A percentile compares a stretch with the other conserved stretches of the same genome.
phyloP scores from a whole-genome alignment of 2,329 filamentous ascomycete species.

The Penicillium brevicompactum region DNA sequence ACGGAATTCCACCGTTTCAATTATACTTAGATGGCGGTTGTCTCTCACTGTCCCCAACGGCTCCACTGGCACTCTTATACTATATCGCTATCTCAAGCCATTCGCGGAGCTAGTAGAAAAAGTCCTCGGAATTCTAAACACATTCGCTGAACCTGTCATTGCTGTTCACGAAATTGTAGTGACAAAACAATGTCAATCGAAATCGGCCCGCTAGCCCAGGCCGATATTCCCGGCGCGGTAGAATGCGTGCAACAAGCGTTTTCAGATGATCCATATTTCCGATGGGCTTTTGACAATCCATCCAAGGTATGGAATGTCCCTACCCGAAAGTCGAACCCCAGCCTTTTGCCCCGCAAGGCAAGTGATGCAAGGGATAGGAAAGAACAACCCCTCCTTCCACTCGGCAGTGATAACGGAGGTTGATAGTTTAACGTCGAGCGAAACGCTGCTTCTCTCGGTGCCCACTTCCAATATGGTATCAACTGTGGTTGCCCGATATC shows the following conservation, averaged over 20 bases:
- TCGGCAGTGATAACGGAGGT: conserved; percentile 10
- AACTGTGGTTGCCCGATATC: conserved; percentile 65
- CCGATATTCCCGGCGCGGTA: conserved; percentile 65
- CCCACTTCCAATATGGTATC: conserved; percentile 72
- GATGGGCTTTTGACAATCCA: conserved; percentile 64
- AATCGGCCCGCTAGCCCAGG: conserved; percentile 57
- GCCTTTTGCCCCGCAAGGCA: background rate
- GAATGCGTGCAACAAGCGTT: conserved; percentile 69
- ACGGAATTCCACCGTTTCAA: conserved; percentile 20
- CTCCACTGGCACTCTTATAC: conserved; percentile 36
- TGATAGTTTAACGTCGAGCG: conserved; percentile 60
- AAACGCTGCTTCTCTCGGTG: conserved; percentile 64
- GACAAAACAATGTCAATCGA: conserved; percentile 52
- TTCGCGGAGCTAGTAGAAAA: conserved; percentile 34
- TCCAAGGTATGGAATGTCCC: conserved; percentile 50
- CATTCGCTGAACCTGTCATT: conserved; percentile 15
- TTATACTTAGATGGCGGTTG: conserved; percentile 35
- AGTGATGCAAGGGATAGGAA: background rate
- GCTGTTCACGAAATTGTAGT: conserved; percentile 19
- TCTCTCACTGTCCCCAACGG: conserved; percentile 33
- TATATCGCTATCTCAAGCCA: conserved; percentile 36
- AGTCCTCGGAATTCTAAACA: conserved; percentile 20
- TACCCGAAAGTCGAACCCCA: background rate
- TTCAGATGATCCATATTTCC: conserved; percentile 66
- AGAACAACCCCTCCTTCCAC: background rate